A percentile compares a stretch with the other conserved stretches of the same genome.
phyloP scores from a whole-genome alignment of 495 filamentous ascomycete genomes.

The Podospora didyma region DNA sequence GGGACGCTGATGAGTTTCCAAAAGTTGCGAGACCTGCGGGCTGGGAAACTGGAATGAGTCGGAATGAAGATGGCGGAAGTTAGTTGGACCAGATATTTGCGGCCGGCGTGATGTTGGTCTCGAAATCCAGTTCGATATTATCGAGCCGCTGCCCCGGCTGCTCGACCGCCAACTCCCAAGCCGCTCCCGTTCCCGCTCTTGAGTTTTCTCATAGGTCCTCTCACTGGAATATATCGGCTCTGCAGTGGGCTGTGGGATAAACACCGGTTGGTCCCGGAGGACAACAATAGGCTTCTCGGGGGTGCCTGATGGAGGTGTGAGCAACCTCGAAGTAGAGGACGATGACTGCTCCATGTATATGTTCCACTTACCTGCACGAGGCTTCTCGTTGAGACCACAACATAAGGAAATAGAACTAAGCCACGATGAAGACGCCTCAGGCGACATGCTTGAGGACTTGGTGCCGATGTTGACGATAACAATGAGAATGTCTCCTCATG shows the following conservation, averaged over 20 bases:
- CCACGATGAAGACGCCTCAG: conserved; percentile 38
- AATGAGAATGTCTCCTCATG: conserved; percentile 15
- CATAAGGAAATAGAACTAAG: conserved; percentile 38
- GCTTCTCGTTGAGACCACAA: conserved; percentile 37
- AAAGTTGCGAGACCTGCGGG: conserved; percentile 12
- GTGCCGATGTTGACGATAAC: conserved; percentile 18
- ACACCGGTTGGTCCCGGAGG: conserved; percentile 36
- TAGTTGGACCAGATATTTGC: conserved; percentile 44
- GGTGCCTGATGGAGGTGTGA: not conserved
- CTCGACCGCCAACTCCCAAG: conserved; percentile 24
- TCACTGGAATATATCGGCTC: conserved; percentile 26
- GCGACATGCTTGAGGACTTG: conserved; percentile 39
- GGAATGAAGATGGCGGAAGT: conserved; percentile 48
- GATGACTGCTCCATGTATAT: no score
- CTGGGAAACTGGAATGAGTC: conserved; percentile 43
- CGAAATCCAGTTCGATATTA: conserved; percentile 30
- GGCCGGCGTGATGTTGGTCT: conserved; percentile 36
- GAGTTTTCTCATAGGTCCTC: conserved; percentile 22
- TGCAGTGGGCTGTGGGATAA: conserved; percentile 29
- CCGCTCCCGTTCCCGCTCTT: conserved; percentile 31
- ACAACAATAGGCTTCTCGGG: conserved; percentile 29
- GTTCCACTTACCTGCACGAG: conserved; percentile 29
- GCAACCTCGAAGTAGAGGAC: not conserved
- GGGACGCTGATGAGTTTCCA: conserved; percentile 10
- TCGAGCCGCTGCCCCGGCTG: conserved; percentile 30